Percentiles rank a stretch among this genome's conserved stretches.
These are phyloP conservation scores for Melastoma candidum DNA, from an alignment of 441 rosid species.

Conservation along the genomic window DNA sequence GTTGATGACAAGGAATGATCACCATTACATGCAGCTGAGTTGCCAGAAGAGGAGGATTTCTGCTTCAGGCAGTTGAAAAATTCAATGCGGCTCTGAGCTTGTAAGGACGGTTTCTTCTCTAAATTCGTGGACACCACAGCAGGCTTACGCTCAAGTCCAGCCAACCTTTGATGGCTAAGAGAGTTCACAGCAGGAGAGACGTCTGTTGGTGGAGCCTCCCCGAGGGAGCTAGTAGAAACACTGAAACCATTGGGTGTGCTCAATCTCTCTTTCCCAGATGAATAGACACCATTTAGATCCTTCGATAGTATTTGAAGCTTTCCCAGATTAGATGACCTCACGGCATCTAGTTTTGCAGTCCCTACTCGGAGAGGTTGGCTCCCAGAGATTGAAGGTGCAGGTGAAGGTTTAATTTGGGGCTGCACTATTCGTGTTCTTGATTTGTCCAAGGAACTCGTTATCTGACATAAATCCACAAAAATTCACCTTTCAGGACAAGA, in stretches of 20 bases:
- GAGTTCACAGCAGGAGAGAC: slow-evolving; percentile 19
- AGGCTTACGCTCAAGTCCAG: slow-evolving; percentile 16
- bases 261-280: slow-evolving; percentile 17
- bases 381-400: slow-evolving; percentile 3
- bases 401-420: slow-evolving; percentile 11
- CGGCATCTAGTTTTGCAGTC: slow-evolving; percentile 19
- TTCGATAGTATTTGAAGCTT: slow-evolving; percentile 26
- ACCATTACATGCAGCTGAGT: slow-evolving; percentile 11
- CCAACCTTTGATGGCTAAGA: slow-evolving; percentile 12
- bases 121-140: slow-evolving; percentile 3
- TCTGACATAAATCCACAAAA: slow-evolving; percentile 12
- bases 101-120: slow-evolving; percentile 25
- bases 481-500: background rate
- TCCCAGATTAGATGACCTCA: slow-evolving; percentile 17
- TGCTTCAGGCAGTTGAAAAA: slow-evolving; percentile 20
- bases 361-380: slow-evolving; percentile 19
- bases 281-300: slow-evolving; percentile 17
- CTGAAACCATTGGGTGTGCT: slow-evolving; percentile 24
- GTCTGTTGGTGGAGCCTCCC: slow-evolving; percentile 11
- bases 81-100: slow-evolving; percentile 19
- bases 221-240: slow-evolving; percentile 12
- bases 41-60: slow-evolving; percentile 17
- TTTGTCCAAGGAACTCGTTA: slow-evolving; percentile 25
- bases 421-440: slow-evolving; percentile 18
- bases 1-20: slow-evolving; percentile 13